Conservation (phyloP, 2,329 filamentous ascomycete species). For the Xylariaceae sp. region DNA sequence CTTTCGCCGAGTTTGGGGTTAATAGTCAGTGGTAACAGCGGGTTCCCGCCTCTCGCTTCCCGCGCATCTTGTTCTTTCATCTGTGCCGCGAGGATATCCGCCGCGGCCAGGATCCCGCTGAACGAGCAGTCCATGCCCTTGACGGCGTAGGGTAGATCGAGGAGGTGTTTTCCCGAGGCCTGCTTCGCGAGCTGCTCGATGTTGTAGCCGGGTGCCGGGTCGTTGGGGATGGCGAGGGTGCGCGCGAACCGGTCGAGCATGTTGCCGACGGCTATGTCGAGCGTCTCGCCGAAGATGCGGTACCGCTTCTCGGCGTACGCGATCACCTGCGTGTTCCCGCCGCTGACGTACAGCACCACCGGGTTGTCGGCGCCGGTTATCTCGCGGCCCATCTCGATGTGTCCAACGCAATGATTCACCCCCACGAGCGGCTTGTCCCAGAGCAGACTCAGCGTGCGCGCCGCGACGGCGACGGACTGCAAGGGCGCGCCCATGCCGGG, state of each 20-base stretch:
- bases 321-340: slow-evolving; percentile 97
- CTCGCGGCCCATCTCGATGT: slow-evolving; percentile 96
- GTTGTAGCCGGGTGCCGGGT: slow-evolving; percentile 95
- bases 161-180: slow-evolving; percentile 56
- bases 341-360: slow-evolving; percentile 91
- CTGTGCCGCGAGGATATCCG: slow-evolving; percentile 73
- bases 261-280: slow-evolving; percentile 97
- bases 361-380: slow-evolving; percentile 90
- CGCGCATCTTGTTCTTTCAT: slow-evolving; percentile 44
- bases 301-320: slow-evolving; percentile 93
- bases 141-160: slow-evolving; percentile 91
- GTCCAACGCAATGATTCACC: slow-evolving; percentile 96
- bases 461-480: slow-evolving; percentile 79
- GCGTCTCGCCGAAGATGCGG: slow-evolving; percentile 94
- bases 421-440: slow-evolving; percentile 89
- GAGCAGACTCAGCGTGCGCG: slow-evolving; percentile 73
- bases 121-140: slow-evolving; percentile 99
- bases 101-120: slow-evolving; percentile 80
- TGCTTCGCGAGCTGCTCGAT: slow-evolving; percentile 88
- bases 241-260: slow-evolving; percentile 94
- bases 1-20: no score
- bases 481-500: slow-evolving; percentile 96
- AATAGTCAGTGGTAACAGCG: no score
- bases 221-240: slow-evolving; percentile 86
- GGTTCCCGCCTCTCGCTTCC: slow-evolving; percentile 15